Evolutionary conservation across 305 asterid species (phyloP), one percentile per base, ranked within the genome.

Genomic region (Fraxinus xanthoxyloides): DNA sequence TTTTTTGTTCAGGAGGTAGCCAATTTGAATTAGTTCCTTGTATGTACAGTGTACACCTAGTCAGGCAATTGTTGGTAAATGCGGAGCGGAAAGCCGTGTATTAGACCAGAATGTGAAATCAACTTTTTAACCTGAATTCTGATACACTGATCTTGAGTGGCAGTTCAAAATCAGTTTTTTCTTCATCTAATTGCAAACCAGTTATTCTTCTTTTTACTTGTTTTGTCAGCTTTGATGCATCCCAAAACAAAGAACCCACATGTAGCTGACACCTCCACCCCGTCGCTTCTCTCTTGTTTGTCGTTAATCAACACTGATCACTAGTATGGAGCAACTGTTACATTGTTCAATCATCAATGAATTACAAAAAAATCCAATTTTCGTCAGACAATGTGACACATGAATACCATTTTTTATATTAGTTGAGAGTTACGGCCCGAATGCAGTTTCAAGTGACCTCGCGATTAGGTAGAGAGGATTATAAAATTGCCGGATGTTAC

Each of bases 1-100:
- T 54, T 70, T 67, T 82, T 5, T 13, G 31, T 46, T 79, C 78
- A 34, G 19, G 79, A 6, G 80, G 3, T 6, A 21, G 30, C 69
- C 28, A 48, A 51, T 23, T 51, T 51, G 8, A 51, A 51, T 7
- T 51, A 4, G 23, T 51, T 51, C 61, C 23, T 79, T 72, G 79
- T 82, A 72, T 70, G 81, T 23, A 76, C 77, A 40, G 65, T 75
- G 81, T 17, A 76, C 73, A 54, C 81, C 23, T 86, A 80, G 65
- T 7, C 80, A 76, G 32, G 72, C 72, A 63, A 63, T 63, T 63
- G 72, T 63, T 23, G 10, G 32, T 63, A 63, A 63, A 63, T 63
- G 32, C 72, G 2, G 10, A 9, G 32, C 72, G 17, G 10, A 9
- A 63, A 63, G 15, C 32, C 24, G 17, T 63, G n/a, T 63, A 63